Evolutionary conservation across 1,284 basidiomycete species (phyloP).

Genomic region (Pascua sp.): DNA sequence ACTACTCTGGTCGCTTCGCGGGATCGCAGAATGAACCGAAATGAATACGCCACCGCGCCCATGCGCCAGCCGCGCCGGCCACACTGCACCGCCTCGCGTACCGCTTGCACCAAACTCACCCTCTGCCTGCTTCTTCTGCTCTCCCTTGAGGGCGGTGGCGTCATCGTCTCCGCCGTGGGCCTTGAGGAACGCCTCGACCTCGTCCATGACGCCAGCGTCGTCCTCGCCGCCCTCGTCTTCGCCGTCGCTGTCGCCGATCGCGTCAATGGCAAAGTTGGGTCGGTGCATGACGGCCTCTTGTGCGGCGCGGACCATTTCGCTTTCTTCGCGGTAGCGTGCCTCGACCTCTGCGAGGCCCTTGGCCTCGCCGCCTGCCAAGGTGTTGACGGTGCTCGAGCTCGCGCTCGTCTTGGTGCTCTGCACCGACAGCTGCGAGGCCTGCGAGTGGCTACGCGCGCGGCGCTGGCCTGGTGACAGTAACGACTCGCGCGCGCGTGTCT

Average conservation of each 20-base stretch:
- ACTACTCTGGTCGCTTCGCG: too few species aligned
- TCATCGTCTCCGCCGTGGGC: conserved; percentile 61
- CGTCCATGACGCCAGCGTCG: conserved; percentile 76
- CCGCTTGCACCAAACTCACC: conserved; percentile 20
- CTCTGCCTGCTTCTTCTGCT: conserved; percentile 65
- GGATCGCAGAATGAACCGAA: too few species aligned
- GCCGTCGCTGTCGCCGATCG: conserved; percentile 76
- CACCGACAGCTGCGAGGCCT: conserved; percentile 35
- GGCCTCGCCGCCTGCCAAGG: conserved; percentile 26
- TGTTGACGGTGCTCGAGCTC: conserved; percentile 57
- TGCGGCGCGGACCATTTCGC: conserved; percentile 66
- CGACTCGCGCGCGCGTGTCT: conserved; percentile 82
- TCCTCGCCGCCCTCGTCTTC: conserved; percentile 55
- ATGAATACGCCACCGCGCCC: not conserved
- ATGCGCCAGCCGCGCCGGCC: not conserved
- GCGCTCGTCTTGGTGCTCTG: conserved; percentile 42
- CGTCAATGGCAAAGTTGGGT: conserved; percentile 89
- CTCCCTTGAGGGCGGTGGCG: conserved; percentile 70
- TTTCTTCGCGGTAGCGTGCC: conserved; percentile 43
- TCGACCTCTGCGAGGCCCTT: conserved; percentile 49
- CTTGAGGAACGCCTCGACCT: conserved; percentile 89
- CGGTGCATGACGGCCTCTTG: conserved; percentile 81
- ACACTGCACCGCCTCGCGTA: not conserved
- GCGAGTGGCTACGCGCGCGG: conserved; percentile 30
- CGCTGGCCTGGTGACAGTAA: conserved; percentile 57